Evolutionary conservation across 148 eudicot species (phyloP).

Genomic region (Fallopia convolvulus): DNA sequence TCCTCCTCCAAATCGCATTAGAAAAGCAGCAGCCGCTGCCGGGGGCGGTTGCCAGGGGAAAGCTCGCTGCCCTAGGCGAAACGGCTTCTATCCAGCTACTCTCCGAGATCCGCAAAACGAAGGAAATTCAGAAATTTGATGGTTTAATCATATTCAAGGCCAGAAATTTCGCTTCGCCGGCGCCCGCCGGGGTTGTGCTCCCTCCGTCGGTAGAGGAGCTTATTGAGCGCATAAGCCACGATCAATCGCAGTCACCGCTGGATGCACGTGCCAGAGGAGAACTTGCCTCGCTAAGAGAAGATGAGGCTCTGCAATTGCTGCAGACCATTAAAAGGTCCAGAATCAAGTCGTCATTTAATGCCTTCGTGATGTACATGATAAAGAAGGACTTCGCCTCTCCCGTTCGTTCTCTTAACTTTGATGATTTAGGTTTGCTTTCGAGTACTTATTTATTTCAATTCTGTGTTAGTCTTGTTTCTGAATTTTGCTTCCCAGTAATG

Average conservation of each 20-base stretch:
- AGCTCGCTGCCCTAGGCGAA: slow-evolving; percentile 26
- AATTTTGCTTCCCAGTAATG: no score
- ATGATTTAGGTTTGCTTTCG: slow-evolving; percentile 1
- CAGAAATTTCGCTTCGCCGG: not conserved
- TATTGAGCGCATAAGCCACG: not conserved
- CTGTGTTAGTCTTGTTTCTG: no score
- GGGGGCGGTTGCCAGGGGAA: not conserved
- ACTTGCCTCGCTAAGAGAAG: not conserved
- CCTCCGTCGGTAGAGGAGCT: slow-evolving; percentile 12
- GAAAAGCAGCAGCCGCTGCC: slow-evolving; percentile 25
- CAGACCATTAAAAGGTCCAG: not conserved
- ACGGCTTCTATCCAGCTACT: slow-evolving; percentile 22
- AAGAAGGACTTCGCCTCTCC: not conserved
- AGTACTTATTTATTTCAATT: no score
- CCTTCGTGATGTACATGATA: not conserved
- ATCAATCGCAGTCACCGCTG: slow-evolving; percentile 10
- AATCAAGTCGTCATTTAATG: slow-evolving; percentile 7
- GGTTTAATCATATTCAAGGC: slow-evolving; percentile 19
- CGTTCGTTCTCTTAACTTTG: not conserved
- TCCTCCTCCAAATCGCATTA: slow-evolving; percentile 15
- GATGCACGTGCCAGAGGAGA: not conserved
- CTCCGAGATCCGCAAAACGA: not conserved
- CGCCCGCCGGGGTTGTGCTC: slow-evolving; percentile 8
- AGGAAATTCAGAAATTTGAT: not conserved
- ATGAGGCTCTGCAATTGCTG: not conserved